Evolutionary conservation across 1,284 basidiomycete genomes (phyloP), one percentile per base, ranked within the genome.

Genomic region (Ceratobasidium sp.): DNA sequence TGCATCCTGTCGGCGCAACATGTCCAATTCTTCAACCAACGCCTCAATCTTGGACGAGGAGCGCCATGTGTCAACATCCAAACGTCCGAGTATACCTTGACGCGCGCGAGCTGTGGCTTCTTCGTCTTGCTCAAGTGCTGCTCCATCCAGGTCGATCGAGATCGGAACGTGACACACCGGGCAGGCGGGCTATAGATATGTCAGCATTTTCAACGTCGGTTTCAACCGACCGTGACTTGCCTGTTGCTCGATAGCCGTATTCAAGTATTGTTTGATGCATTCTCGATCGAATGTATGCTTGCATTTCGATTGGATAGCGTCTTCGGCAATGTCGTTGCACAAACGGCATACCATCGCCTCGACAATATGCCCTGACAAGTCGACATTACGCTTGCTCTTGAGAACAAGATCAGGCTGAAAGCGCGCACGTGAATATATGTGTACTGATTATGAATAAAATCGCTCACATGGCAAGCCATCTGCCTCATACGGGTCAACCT

Each of bases 21-120:
- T 93, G 78, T 87, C 90, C 62, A 99, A 83, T 82, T 99, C 97
- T 80, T 99, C 97, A 1, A 99, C 85, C 0, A 99, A 85, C 1
- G 97, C 97, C 80, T 99, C 97, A 65, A 99, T 95, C 85, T 99
- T 99, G 10, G 96, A 92, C 41, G 94, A 96, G 3, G 95, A 97
- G 52, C 94, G 88, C 95, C 96, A 98, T 74, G 90, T 88, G 77
- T 93, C 88, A 52, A 98, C 83, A 79, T 98, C 89, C 21, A 99
- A 85, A 4, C 96, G 88, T 39, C 94, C 92, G 3, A 99, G 87
- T 72, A 99, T 98, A 46, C 97, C 97, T 80, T 99, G 97, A 41
- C 94, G 88, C 1, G 85, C 84, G 61, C 84, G 83, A 39, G 87
- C 85, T 50, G 83, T 79, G 18, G 80, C 74, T 73, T 86, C 88